A percentile compares a stretch with the other conserved stretches of the same genome.
Evolutionary conservation across 2,329 filamentous ascomycete species (phyloP).

Genomic region (Coniella vitis): DNA sequence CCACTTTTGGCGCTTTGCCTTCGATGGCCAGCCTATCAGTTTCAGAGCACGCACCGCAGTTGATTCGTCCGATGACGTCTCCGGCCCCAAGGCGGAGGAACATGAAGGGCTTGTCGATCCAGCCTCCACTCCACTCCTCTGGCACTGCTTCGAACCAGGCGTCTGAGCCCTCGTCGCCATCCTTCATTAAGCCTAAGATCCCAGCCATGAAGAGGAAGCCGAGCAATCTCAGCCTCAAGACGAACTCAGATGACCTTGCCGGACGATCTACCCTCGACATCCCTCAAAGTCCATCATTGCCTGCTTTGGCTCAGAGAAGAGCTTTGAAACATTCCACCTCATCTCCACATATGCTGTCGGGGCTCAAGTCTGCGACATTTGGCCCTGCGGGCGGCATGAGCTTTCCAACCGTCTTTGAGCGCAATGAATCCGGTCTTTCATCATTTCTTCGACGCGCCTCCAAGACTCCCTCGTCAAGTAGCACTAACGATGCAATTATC

Average conservation of each 20-base stretch:
- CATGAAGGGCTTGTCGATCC: constrained; percentile 77
- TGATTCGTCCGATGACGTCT: constrained; percentile 57
- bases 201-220: constrained; percentile 67
- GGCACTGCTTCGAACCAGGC: constrained; percentile 43
- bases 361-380: constrained; percentile 51
- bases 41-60: constrained; percentile 30
- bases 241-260: constrained; percentile 52
- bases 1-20: constrained; percentile 44
- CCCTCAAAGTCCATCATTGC: constrained; percentile 47
- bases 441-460: constrained; percentile 46
- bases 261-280: constrained; percentile 45
- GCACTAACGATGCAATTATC: constrained; percentile 37
- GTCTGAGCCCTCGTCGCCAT: constrained; percentile 64
- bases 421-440: constrained; percentile 55
- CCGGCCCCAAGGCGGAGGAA: constrained; percentile 71
- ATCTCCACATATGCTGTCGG: constrained; percentile 59
- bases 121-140: constrained; percentile 47
- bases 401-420: constrained; percentile 53
- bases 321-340: constrained; percentile 62
- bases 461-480: constrained; percentile 27
- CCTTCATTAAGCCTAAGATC: constrained; percentile 74
- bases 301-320: constrained; percentile 54
- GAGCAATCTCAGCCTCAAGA: constrained; percentile 72
- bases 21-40: constrained; percentile 42
- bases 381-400: constrained; percentile 58